These are phyloP conservation scores for Drosera spatulata DNA, from an alignment of 179 eudicot genomes.

Conservation along the genomic window DNA sequence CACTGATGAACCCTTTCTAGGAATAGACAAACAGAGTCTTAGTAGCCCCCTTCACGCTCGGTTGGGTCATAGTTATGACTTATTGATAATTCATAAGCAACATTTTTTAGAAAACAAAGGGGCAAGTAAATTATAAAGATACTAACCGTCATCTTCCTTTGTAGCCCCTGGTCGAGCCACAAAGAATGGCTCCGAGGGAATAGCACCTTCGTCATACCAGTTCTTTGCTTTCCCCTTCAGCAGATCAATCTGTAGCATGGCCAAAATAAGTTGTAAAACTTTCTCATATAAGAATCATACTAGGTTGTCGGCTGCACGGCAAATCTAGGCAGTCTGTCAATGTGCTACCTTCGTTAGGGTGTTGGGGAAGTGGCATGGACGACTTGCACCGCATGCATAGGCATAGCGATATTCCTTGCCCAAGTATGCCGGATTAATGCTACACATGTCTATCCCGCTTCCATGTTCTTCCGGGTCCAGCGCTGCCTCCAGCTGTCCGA, in stretches of 20 bases:
- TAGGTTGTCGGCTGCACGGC: neutral
- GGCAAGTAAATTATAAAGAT: neutral
- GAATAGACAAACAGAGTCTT: too few species aligned
- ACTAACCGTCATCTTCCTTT: constrained; percentile 82
- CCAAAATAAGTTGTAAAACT: neutral
- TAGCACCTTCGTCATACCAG: constrained; percentile 69
- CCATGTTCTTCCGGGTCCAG: constrained; percentile 84
- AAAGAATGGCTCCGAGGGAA: constrained; percentile 88
- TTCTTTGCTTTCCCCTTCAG: constrained; percentile 61
- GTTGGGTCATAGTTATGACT: neutral
- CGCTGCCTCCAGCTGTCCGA: constrained; percentile 70
- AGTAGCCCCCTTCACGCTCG: too few species aligned
- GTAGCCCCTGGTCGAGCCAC: constrained; percentile 85
- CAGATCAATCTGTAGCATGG: constrained; percentile 50
- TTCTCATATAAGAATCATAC: neutral
- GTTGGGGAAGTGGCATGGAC: constrained; percentile 96
- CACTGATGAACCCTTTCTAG: too few species aligned
- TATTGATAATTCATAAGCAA: neutral
- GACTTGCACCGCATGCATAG: constrained; percentile 90
- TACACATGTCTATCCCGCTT: constrained; percentile 90
- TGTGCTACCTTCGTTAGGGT: constrained; percentile 77
- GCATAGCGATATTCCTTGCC: constrained; percentile 83
- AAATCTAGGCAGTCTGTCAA: neutral
- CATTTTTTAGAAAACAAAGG: neutral
- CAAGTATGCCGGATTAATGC: constrained; percentile 64